Evolutionary conservation across 176 grass and related monocot species (phyloP), one percentile per base, ranked within the genome.

Genomic region (Ensete glaucum): DNA sequence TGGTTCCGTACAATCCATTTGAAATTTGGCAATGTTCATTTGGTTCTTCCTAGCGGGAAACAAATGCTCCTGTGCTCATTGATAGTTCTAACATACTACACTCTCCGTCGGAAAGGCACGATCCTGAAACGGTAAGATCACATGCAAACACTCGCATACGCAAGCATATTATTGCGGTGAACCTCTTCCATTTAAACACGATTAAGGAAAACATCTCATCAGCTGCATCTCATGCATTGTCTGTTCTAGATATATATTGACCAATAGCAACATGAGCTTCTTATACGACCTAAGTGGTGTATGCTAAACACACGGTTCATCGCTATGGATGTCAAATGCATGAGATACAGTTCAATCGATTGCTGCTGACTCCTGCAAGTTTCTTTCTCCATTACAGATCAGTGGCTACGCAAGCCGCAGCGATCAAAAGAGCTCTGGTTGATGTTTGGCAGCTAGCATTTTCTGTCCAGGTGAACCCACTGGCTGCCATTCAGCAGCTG

Each of bases 391-490:
- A 70, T 82, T 9, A 56, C 82, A 93, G 88, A 78, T 57, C 48
- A 20, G 71, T 83, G 48, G 56, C 66, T 15, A 77, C 57, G 11
- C 86, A 85, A 1, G 67, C 73, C 27, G 76, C 81, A 16, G 90
- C 83, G 34, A 67, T 98, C 49, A 87, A 83, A 79, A 81, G 73
- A 76, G 84, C 78, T 21, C 76, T 86, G 68, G 7, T 98, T 23
- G 95, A 98, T 54, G 84, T 88, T 23, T 74, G 89, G 81, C 86
- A 73, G 17, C 85, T 98, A 1, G 95, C 90, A 0, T 98, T 98
- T 75, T 93, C 86, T 12, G 80, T 93, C 69, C 95, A 98, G 84
- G 85, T 91, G 86, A 98, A 98, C 75, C 95, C 95, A 0, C 83
- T 98, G 54, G 94, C 94, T 73, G 88, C 90, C 59, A 86, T 91